Evolutionary conservation across 2,329 filamentous ascomycete genomes (phyloP).

Genomic region (Coniochaeta pulveracea): DNA sequence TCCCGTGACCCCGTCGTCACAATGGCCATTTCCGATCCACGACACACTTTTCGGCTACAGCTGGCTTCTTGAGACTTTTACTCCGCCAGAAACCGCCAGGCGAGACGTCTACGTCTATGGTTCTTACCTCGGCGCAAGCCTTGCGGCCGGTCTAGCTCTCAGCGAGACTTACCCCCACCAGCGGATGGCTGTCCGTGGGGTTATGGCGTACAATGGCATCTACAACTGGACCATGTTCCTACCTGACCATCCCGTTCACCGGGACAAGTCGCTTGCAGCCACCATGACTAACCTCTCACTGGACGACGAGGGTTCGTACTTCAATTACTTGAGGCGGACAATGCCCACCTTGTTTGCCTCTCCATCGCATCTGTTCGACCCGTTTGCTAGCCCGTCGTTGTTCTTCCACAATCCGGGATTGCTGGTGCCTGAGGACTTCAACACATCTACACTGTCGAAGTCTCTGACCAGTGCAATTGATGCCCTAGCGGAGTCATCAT

Average conservation of each 20-base stretch:
- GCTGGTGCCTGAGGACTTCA: conserved; percentile 31
- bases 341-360: conserved; percentile 31
- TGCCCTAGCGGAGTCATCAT: conserved; percentile 2
- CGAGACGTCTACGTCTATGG: conserved; percentile 40
- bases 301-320: conserved; percentile 19
- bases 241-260: conserved; percentile 36
- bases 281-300: conserved; percentile 6
- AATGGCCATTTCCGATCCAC: conserved; percentile 47
- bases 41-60: conserved; percentile 42
- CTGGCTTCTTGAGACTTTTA: conserved; percentile 36
- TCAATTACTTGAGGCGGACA: conserved; percentile 24
- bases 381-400: conserved; percentile 46
- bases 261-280: conserved; percentile 5
- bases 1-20: conserved; percentile 14
- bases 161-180: conserved; percentile 37
- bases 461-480: conserved; percentile 8
- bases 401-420: conserved; percentile 45
- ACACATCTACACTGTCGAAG: not conserved
- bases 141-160: conserved; percentile 45
- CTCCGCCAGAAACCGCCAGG: conserved; percentile 20
- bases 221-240: conserved; percentile 55
- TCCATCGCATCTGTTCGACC: conserved; percentile 42
- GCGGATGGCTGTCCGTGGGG: conserved; percentile 36
- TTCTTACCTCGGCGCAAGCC: conserved; percentile 43
- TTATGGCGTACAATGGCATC: conserved; percentile 47